These are phyloP conservation scores for Clonostachys solani DNA, from an alignment of 2,329 filamentous ascomycete species.

Conservation along the genomic window DNA sequence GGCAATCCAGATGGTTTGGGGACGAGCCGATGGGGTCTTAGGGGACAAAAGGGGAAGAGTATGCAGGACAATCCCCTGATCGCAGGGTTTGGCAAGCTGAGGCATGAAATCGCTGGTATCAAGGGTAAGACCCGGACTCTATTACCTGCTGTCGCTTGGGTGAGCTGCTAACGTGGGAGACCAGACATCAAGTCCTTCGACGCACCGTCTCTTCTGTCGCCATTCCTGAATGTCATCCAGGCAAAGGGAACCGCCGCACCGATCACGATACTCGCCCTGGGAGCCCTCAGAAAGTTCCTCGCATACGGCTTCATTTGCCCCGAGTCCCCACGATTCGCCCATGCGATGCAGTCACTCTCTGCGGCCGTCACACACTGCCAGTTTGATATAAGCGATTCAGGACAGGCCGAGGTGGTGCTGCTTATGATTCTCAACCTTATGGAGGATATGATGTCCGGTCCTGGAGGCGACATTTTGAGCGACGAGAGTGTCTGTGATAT, in stretches of 20 bases:
- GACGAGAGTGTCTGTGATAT: slow-evolving; percentile 99
- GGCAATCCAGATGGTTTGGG: slow-evolving; percentile 50
- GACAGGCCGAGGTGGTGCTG: slow-evolving; percentile 92
- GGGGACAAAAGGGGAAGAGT: slow-evolving; percentile 94
- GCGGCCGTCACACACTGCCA: slow-evolving; percentile 96
- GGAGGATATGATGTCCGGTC: slow-evolving; percentile 96
- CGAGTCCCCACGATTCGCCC: slow-evolving; percentile 78
- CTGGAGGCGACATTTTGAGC: slow-evolving; percentile 87
- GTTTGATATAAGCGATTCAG: slow-evolving; percentile 93
- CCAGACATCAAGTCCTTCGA: slow-evolving; percentile 87
- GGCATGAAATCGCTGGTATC: slow-evolving; percentile 81
- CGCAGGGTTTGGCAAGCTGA: slow-evolving; percentile 85
- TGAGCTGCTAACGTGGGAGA: neutral
- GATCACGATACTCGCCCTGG: slow-evolving; percentile 90
- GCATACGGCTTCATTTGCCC: slow-evolving; percentile 87
- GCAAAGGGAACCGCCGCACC: slow-evolving; percentile 94
- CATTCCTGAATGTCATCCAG: slow-evolving; percentile 94
- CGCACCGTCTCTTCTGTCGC: slow-evolving; percentile 81
- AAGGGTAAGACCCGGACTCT: slow-evolving; percentile 51
- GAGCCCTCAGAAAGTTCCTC: slow-evolving; percentile 94
- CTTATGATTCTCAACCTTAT: slow-evolving; percentile 93
- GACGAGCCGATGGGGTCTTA: slow-evolving; percentile 84
- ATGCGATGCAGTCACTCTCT: slow-evolving; percentile 92
- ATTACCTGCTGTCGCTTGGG: neutral
- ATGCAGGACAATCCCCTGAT: slow-evolving; percentile 97